Base-by-base conservation (phyloP, 2,329 filamentous ascomycete species). In the Cryphonectria parasitica region DNA sequence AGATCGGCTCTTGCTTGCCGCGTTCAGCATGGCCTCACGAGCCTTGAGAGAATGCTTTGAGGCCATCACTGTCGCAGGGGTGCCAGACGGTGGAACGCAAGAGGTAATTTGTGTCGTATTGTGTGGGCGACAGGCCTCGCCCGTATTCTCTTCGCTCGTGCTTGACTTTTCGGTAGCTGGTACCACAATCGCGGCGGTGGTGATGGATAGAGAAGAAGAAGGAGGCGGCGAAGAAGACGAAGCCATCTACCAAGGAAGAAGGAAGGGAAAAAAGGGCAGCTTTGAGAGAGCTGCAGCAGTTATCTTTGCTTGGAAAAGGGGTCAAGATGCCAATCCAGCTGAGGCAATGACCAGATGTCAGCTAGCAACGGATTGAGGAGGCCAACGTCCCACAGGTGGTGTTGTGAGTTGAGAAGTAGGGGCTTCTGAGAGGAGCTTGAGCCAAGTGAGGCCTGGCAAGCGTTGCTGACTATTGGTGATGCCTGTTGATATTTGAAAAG, bases 31-130 rank as follows among this genome's bases (percentile, higher is more conserved):
- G 28, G 63, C 63, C 25, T 41, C n/a, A 22, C 63, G 41, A 17
- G 63, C 63, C 11, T 3, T 34, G 41, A 64, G 19, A 3, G 63
- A 64, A 41, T 64, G 43, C 43, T 64, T 45, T 2, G 63, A 64
- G 25, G 39, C 41, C n/a, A 52, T 31, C 4, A 7, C 54, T 19
- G 28, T 15, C 7, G 54, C 8, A 58, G 54, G 34, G 7, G 54
- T 31, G 54, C 31, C 15, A 15, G 54, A 34, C 25, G 28, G 28
- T 7, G 15, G 15, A 31, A 17, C 28, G 15, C 13, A 7, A 19
- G 54, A 2, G 15, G 25, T 31, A 15, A 15, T 31, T 28, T 58
- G 15, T 31, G 15, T 19, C 54, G 31, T 31, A 11, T 28, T 17
- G 5, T 31, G 25, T 56, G 52, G 25, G 25, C 11, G n/a, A 25